A percentile compares a stretch with the other conserved stretches of the same genome.
These are phyloP conservation scores for Raphanus raphanistrum DNA, from an alignment of 345 rosid genomes.

Conservation along the genomic window DNA sequence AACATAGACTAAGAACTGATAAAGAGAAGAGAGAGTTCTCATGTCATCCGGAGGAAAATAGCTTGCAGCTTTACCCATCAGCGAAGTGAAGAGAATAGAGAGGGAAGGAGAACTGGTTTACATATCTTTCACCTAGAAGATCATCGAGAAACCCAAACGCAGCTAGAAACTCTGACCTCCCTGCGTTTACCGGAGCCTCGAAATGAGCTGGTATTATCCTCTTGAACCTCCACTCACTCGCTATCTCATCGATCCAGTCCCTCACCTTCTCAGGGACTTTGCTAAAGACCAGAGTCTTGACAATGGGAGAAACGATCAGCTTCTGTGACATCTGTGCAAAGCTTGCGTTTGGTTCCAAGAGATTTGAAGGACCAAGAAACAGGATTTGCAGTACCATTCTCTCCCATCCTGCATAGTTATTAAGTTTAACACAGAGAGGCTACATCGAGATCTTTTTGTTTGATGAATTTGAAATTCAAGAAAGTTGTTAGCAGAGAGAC, in stretches of 20 bases:
- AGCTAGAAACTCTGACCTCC: conserved; percentile 79
- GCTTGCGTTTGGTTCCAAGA: conserved; percentile 91
- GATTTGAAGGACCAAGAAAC: conserved; percentile 93
- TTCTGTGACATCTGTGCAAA: conserved; percentile 92
- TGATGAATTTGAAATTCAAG: conserved; percentile 10
- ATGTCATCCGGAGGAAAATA: conserved; percentile 98
- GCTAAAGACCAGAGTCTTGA: conserved; percentile 89
- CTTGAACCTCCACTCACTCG: conserved; percentile 85
- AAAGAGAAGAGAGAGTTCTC: conserved; percentile 88
- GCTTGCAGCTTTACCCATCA: conserved; percentile 92
- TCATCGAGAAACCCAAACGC: conserved; percentile 93
- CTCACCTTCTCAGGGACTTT: conserved; percentile 97
- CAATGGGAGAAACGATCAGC: conserved; percentile 92
- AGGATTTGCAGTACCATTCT: conserved; percentile 95
- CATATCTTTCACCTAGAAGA: conserved; percentile 67
- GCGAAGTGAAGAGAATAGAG: conserved; percentile 62
- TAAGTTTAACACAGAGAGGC: neutral
- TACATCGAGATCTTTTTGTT: neutral
- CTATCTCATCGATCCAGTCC: conserved; percentile 88
- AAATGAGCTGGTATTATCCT: conserved; percentile 97
- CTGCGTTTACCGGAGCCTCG: conserved; percentile 80
- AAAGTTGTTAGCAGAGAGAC: conserved; percentile 37
- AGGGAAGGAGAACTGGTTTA: conserved; percentile 76
- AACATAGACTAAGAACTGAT: conserved; percentile 81
- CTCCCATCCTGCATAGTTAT: conserved; percentile 79